These are phyloP conservation scores for Trypanosoma mega DNA, from an alignment of 208 protist species.

Conservation along the genomic window DNA sequence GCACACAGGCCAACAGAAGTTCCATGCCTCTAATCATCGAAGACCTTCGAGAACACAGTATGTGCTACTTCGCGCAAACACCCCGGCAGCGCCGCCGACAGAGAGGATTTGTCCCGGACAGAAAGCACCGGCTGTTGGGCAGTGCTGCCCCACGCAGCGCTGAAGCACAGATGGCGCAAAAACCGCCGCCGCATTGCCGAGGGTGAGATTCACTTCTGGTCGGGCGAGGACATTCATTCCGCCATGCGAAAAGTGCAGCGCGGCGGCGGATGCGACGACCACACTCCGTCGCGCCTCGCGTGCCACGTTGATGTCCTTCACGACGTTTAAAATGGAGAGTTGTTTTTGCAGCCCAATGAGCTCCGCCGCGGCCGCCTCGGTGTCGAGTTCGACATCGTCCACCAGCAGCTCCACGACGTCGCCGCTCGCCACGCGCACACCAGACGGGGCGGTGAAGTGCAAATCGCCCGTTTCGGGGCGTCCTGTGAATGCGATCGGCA, in stretches of 20 bases:
- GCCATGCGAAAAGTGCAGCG: conserved; percentile 83
- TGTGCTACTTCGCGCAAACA: conserved; percentile 73
- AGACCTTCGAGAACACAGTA: conserved; percentile 84
- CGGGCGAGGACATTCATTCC: conserved; percentile 70
- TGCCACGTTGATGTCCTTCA: conserved; percentile 76
- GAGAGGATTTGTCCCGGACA: conserved; percentile 70
- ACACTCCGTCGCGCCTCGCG: conserved; percentile 70
- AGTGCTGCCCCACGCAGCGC: conserved; percentile 65
- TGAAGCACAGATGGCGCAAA: conserved; percentile 74
- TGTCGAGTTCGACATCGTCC: conserved; percentile 82
- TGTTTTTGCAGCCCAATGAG: conserved; percentile 60
- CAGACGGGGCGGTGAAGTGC: conserved; percentile 37
- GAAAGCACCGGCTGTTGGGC: conserved; percentile 71
- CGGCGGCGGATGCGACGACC: conserved; percentile 61
- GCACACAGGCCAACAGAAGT: background rate
- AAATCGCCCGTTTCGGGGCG: conserved; percentile 51
- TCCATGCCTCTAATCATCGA: no score
- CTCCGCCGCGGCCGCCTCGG: conserved; percentile 62
- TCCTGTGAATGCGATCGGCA: conserved; percentile 75
- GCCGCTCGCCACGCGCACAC: conserved; percentile 25
- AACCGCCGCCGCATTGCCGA: conserved; percentile 50
- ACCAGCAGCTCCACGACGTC: conserved; percentile 66
- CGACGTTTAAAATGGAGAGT: conserved; percentile 41
- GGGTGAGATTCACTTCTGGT: conserved; percentile 56
- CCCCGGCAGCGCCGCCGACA: conserved; percentile 41